Percentiles rank a stretch among this genome's conserved stretches.
phyloP scores from a whole-genome alignment of 2,329 filamentous ascomycete genomes.

The Aspergillus neotritici region DNA sequence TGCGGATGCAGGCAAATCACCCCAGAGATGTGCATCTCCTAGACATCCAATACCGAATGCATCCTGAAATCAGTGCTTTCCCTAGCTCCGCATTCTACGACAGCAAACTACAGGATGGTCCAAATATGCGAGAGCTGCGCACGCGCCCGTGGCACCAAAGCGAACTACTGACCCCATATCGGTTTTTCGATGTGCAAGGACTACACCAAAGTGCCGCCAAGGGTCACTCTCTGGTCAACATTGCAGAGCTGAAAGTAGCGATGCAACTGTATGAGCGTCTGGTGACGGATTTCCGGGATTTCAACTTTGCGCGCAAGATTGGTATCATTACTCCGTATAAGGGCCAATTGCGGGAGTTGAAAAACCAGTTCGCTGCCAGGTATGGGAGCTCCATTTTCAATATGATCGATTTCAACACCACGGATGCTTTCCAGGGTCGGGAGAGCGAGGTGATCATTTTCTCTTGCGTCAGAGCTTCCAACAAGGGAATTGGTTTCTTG shows the following conservation, averaged over 20 bases:
- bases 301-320: constrained; percentile 74
- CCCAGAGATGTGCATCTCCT: constrained; percentile 84
- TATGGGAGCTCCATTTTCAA: constrained; percentile 73
- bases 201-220: constrained; percentile 73
- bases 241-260: constrained; percentile 78
- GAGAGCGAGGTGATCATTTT: constrained; percentile 99
- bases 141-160: constrained; percentile 79
- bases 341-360: constrained; percentile 77
- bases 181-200: constrained; percentile 94
- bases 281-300: constrained; percentile 61
- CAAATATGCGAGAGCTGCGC: constrained; percentile 71
- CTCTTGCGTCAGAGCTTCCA: constrained; percentile 89
- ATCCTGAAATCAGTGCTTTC: constrained; percentile 89
- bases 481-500: constrained; percentile 96
- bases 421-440: constrained; percentile 93
- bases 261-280: constrained; percentile 79
- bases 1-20: constrained; percentile 93
- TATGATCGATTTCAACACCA: constrained; percentile 94
- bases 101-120: constrained; percentile 75
- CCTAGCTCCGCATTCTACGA: constrained; percentile 93
- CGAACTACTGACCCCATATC: constrained; percentile 78
- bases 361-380: constrained; percentile 62
- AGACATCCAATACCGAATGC: constrained; percentile 99
- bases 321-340: constrained; percentile 99
- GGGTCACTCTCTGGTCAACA: constrained; percentile 86